A percentile compares a stretch with the other conserved stretches of the same genome.
Conservation (phyloP, 768 basidiomycete genomes). For the Lentinula raphanica region DNA sequence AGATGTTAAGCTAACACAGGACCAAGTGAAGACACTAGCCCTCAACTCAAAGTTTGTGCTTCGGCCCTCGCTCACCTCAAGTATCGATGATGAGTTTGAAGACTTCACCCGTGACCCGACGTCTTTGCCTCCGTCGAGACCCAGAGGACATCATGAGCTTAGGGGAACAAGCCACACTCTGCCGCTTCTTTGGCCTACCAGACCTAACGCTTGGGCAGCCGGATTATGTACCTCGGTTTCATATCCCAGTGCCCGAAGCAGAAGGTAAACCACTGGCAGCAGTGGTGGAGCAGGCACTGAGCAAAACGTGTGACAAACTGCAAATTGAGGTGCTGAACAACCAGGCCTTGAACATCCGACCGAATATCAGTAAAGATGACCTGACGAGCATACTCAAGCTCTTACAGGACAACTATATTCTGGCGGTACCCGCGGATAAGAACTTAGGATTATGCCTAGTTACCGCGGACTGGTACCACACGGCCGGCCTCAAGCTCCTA, state of each 20-base stretch:
- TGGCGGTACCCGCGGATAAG: conserved; percentile 13
- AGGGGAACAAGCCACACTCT: conserved; percentile 1
- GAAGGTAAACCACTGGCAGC: conserved; percentile 7
- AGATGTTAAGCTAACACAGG: conserved; percentile 2
- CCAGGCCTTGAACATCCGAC: not conserved
- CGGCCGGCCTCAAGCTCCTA: conserved; percentile 9
- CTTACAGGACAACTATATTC: not conserved
- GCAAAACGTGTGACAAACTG: not conserved
- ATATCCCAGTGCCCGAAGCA: conserved; percentile 10
- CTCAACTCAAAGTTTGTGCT: conserved; percentile 12
- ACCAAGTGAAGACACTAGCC: conserved; percentile 6
- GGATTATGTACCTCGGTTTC: conserved; percentile 9
- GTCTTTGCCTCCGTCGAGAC: too few relatives aligned
- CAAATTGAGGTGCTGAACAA: conserved; percentile 7
- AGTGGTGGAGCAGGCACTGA: conserved; percentile 4
- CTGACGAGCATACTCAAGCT: conserved; percentile 5
- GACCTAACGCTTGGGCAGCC: not conserved
- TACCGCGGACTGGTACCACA: conserved; percentile 10
- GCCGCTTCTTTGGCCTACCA: not conserved
- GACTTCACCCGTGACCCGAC: conserved; percentile 4
- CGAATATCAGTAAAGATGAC: conserved; percentile 7
- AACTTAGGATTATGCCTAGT: conserved; percentile 12
- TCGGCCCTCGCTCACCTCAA: not conserved
- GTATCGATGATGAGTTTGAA: not conserved
- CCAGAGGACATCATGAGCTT: not conserved